Evolutionary conservation across 2,329 filamentous ascomycete genomes (phyloP), one percentile per base, ranked within the genome.

Genomic region (Pestalotiopsis sp.): DNA sequence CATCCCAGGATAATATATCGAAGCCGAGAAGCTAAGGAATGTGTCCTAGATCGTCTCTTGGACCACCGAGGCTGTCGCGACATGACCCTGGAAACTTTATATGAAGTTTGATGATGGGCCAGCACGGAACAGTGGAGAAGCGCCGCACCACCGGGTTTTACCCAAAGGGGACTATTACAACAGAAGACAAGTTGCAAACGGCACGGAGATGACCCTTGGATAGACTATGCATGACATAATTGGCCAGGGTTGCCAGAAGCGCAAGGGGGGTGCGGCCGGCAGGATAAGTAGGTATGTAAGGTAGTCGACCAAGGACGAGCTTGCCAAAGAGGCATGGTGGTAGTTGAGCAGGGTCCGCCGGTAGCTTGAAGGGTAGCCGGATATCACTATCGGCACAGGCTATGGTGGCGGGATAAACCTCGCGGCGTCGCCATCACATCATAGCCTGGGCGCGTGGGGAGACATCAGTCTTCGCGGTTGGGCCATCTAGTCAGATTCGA

Each of bases 161-260:
- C 69, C 70, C 69, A 63, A 64, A 70, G 65, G 65, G 67, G 68
- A 48, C 56, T 57, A 40, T 64, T 62, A 24, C 69, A 52, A 52
- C 44, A 40, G 56, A 68, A 66, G 69, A 66, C 71, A 78, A 77
- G 75, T 76, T 73, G 76, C 72, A 75, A 78, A 73, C 76, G 72
- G 73, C 77, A 71, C 71, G 76, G 75, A 71, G 75, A 79, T 79
- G 75, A 72, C 72, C 70, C 72, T 75, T 75, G 68, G 73, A 72
- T 75, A 75, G 77, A 78, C 78, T 71, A 72, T 75, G 80, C 81
- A 82, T 82, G 81, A 81, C 80, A 83, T 82, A 82, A 82, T 82
- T 69, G 72, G 71, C 68, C 72, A 72, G 75, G 71, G 48, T 52
- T 52, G 58, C 10, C 59, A 71, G 64, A 69, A 65, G 68, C 66